These are phyloP conservation scores for Pseudophaeomoniella oleicola DNA, from an alignment of 2,329 filamentous ascomycete species.

Conservation along the genomic window DNA sequence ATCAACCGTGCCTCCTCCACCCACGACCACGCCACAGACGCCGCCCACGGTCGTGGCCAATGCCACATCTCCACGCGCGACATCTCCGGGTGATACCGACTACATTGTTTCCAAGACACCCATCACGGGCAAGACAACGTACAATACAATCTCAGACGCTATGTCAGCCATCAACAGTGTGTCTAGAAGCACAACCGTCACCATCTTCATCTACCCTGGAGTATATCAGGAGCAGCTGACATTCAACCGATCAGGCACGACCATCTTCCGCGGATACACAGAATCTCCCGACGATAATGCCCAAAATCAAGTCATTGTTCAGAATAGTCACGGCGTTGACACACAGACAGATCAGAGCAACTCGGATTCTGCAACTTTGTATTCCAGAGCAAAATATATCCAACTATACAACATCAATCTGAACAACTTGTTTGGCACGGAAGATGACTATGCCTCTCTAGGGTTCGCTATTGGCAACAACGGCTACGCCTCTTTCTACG, in stretches of 20 bases:
- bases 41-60: slow-evolving; percentile 6
- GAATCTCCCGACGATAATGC: slow-evolving; percentile 20
- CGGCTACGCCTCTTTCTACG: slow-evolving; percentile 24
- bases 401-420: slow-evolving; percentile 26
- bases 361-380: slow-evolving; percentile 24
- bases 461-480: slow-evolving; percentile 26
- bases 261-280: slow-evolving; percentile 25
- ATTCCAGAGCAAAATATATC: slow-evolving; percentile 25
- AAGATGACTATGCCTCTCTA: slow-evolving; percentile 22
- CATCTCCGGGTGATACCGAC: slow-evolving; percentile 19
- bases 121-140: slow-evolving; percentile 20
- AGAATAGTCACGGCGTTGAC: slow-evolving; percentile 20
- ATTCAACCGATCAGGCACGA: slow-evolving; percentile 22
- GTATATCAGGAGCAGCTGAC: slow-evolving; percentile 24
- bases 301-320: slow-evolving; percentile 21
- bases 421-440: slow-evolving; percentile 21
- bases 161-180: slow-evolving; percentile 18
- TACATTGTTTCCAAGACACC: slow-evolving; percentile 23
- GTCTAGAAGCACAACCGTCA: slow-evolving; percentile 21
- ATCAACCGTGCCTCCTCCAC: no score
- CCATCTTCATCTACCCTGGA: slow-evolving; percentile 26
- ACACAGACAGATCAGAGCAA: slow-evolving; percentile 21
- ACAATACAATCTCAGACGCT: slow-evolving; percentile 18
- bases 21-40: background rate
- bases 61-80: slow-evolving; percentile 13